Base-by-base conservation (phyloP, 208 protist species). In the Naegleria fowleri region DNA sequence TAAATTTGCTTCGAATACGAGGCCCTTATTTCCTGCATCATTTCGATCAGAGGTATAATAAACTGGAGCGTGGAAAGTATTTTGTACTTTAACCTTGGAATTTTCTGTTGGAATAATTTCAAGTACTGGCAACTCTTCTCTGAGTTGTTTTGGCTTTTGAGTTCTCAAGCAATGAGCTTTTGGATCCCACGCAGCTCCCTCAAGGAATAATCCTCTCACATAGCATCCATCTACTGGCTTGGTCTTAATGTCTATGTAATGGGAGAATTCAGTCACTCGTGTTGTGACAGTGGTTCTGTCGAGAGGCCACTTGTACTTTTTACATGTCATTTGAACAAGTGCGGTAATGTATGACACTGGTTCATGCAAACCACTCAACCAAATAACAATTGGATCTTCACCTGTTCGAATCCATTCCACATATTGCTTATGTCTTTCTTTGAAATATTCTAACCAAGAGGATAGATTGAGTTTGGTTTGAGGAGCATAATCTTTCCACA, bases 361-460 rank as follows among this genome's bases (percentile, higher is more conserved):
- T 83, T 99, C 96, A 95, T 99, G 98, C n/a, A 99, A 96, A 6
- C 99, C 99, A 9, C 97, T 98, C 11, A 99, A 96, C 98, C 99
- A 99, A 94, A 99, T 98, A 88, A 99, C 98, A 90, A 95, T 95
- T 9, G 98, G 98, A 93, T 99, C 98, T 33, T 58, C 29, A 25
- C 98, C 98, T 90, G 97, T 93, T 75, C 94, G 92, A 83, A 97
- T 95, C 98, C 98, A 99, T 15, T 93, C n/a, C 13, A 94, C 91
- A 95, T 99, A 99, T 94, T 99, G 98, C 89, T 94, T 90, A 83
- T 98, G 93, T 19, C 98, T 95, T 15, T 94, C 91, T 83, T 97
- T 93, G 93, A 99, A 99, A 93, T 99, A 98, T 4, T 94, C 94
- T 83, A 99, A 95, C 98, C 99, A 99, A 41, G 95, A 94, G 76